phyloP scores from a whole-genome alignment of 164 flowering plant species.

The Dillenia turbinata region DNA sequence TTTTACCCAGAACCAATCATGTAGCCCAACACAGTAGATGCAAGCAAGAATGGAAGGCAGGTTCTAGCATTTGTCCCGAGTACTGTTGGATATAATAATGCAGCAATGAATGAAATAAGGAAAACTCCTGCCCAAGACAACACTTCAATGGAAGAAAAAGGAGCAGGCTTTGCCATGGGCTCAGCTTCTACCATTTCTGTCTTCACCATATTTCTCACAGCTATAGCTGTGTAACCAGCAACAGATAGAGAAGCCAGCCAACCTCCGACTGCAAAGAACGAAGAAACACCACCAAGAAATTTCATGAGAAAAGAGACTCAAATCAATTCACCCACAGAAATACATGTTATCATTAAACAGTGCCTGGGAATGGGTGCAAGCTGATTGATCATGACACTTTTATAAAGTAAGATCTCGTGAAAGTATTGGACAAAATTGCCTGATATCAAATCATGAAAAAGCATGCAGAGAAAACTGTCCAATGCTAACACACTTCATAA shows the following conservation, averaged over 20 bases:
- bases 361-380: too few species aligned
- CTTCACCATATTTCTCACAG: conserved; percentile 82
- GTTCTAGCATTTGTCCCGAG: conserved; percentile 86
- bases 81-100: conserved; percentile 53
- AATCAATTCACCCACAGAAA: neutral
- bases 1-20: conserved; percentile 84
- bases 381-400: too few species aligned
- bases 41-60: conserved; percentile 84
- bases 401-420: too few species aligned
- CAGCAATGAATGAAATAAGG: conserved; percentile 52
- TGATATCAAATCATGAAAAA: too few species aligned
- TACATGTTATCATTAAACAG: neutral
- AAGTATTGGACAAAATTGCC: too few species aligned
- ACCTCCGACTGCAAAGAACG: conserved; percentile 66
- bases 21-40: conserved; percentile 88
- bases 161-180: conserved; percentile 84
- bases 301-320: neutral
- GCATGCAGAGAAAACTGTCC: too few species aligned
- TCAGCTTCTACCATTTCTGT: conserved; percentile 86
- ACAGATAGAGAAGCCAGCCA: conserved; percentile 90
- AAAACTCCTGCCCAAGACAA: conserved; percentile 71
- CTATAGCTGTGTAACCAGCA: conserved; percentile 90
- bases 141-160: conserved; percentile 61
- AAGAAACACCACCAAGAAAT: neutral
- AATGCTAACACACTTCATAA: too few species aligned